A percentile compares a stretch with the other conserved stretches of the same genome.
Evolutionary conservation across 2,329 filamentous ascomycete genomes (phyloP).

Genomic region (Pestalotiopsis sp.): DNA sequence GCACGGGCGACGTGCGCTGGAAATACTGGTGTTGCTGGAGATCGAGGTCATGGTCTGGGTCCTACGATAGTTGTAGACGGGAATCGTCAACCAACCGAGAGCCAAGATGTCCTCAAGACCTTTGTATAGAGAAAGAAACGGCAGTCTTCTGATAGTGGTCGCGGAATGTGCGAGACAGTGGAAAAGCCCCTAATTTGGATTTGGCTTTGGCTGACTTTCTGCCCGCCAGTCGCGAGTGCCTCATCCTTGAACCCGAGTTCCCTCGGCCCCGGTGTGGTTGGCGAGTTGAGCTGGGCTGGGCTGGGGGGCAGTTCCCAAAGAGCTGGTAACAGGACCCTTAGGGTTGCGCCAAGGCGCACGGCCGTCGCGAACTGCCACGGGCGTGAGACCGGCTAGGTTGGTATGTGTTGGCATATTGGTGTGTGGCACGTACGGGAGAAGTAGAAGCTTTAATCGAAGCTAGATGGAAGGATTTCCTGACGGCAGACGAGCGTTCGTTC

Average conservation of each 20-base stretch:
- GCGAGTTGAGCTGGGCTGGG: neutral
- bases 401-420: neutral
- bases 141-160: neutral
- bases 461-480: neutral
- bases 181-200: neutral
- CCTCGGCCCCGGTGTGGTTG: neutral
- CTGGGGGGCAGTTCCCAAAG: neutral
- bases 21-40: neutral
- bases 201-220: neutral
- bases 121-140: neutral
- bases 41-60: too few species aligned
- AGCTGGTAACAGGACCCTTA: neutral
- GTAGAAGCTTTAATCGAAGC: neutral
- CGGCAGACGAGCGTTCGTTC: neutral
- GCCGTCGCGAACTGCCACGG: neutral
- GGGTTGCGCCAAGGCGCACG: neutral
- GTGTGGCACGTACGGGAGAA: neutral
- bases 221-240: neutral
- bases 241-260: neutral
- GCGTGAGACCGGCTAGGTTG: neutral
- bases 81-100: too few species aligned
- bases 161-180: neutral
- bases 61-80: too few species aligned
- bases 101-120: too few species aligned
- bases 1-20: neutral